Evolutionary conservation across 331 rosid species (phyloP).

Genomic region (Rosa hybrid): DNA sequence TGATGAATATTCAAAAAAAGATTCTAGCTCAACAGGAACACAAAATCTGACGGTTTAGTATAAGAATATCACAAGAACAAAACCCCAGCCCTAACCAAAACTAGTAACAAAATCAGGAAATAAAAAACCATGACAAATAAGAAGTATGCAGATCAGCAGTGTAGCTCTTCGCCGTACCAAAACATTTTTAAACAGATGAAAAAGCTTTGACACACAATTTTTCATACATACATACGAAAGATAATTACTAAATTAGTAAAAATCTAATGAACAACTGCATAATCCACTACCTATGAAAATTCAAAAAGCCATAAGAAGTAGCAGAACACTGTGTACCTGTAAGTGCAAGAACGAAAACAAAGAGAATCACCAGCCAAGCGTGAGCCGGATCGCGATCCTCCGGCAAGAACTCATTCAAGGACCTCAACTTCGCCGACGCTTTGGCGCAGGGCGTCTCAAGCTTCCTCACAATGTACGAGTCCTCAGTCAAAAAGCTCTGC

Average conservation of each 20-base stretch:
- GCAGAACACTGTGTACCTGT: conserved; percentile 44
- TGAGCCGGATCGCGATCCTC: conserved; percentile 96
- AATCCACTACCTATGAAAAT: neutral
- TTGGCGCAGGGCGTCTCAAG: conserved; percentile 62
- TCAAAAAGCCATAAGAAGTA: neutral
- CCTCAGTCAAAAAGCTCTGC: conserved; percentile 72
- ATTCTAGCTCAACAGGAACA: neutral
- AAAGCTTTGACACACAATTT: neutral
- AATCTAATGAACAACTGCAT: neutral
- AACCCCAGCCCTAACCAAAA: neutral
- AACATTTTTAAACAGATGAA: neutral
- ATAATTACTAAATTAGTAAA: neutral
- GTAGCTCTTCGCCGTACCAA: neutral
- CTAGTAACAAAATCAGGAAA: neutral
- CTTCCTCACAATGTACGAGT: conserved; percentile 62
- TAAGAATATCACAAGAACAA: neutral
- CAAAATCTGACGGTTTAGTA: neutral
- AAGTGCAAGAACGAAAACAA: conserved; percentile 71
- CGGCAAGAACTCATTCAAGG: conserved; percentile 77
- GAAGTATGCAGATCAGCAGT: neutral
- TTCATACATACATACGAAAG: no score
- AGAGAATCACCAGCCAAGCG: conserved; percentile 79
- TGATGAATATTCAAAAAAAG: neutral
- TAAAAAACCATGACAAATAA: neutral
- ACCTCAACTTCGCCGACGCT: conserved; percentile 62